Evolutionary conservation across 805 yeast species (phyloP).

Genomic region (Tetrapisispora namnaoensis): DNA sequence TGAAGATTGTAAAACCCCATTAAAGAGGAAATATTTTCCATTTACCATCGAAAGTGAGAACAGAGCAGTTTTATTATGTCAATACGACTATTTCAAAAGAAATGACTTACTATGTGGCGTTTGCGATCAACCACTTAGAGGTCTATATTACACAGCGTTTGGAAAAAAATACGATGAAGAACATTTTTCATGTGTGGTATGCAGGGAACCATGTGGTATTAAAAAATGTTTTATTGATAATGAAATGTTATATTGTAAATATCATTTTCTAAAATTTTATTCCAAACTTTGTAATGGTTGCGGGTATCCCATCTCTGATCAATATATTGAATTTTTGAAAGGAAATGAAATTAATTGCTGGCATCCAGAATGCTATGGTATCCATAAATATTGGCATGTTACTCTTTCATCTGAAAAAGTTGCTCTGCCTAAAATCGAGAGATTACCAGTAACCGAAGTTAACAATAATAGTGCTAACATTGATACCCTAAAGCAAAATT

Average conservation of each 20-base stretch:
- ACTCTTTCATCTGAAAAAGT: conserved; percentile 54
- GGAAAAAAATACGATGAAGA: conserved; percentile 90
- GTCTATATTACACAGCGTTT: conserved; percentile 88
- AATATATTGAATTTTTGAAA: conserved; percentile 82
- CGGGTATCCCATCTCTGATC: conserved; percentile 80
- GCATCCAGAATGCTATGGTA: conserved; percentile 99
- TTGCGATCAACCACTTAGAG: conserved; percentile 79
- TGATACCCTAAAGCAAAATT: conserved; percentile 31
- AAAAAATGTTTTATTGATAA: conserved; percentile 89
- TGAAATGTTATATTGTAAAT: conserved; percentile 77
- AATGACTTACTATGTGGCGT: conserved; percentile 76
- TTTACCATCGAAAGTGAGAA: conserved; percentile 39
- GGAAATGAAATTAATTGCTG: conserved; percentile 92
- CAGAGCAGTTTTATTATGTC: conserved; percentile 64
- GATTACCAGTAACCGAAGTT: conserved; percentile 4
- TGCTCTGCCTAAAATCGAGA: conserved; percentile 33
- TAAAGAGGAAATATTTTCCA: conserved; percentile 86
- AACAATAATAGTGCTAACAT: too few relatives aligned
- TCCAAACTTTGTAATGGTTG: conserved; percentile 94
- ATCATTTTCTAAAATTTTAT: conserved; percentile 75
- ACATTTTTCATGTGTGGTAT: conserved; percentile 85
- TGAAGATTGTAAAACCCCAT: conserved; percentile 69
- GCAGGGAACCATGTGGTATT: conserved; percentile 76
- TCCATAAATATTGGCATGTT: conserved; percentile 93
- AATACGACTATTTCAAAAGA: conserved; percentile 81